Base-by-base conservation (phyloP, 2,329 filamentous ascomycete species). In the Tolypocladium paradoxum region DNA sequence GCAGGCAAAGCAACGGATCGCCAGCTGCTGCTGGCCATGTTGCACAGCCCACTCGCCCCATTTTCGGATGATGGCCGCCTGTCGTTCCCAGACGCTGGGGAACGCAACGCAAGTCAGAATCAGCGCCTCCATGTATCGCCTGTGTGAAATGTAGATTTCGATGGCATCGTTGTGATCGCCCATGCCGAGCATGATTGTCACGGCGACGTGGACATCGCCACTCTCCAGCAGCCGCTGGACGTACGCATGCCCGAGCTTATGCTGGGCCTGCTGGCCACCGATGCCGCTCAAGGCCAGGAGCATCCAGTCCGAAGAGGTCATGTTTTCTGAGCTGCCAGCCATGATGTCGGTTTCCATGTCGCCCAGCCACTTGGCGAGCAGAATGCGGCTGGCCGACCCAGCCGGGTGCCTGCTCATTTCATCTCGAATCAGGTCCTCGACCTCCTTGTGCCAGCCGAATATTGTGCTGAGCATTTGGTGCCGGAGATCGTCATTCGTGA, bases 281-380 rank as follows among this genome's bases (percentile, higher is more conserved):
- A 97, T 95, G 40, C 89, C 88, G 64, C 89, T 95, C 50, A 99
- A 72, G 12, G 93, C 92, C 36, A 99, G 74, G 54, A 97, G 73
- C 90, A 99, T 96, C 93, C 93, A 99, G 69, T 97, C 93, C 0
- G 89, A 88, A 2, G 88, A 90, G 11, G 90, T 92, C 79, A 93
- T 91, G n/a, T 88, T 86, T 59, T 92, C 84, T 0, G 90, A 87
- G 45, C 83, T 88, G 2, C 88, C 83, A 12, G 84, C 79, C 80
- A 96, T 88, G 40, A 90, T 79, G 62, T 96, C 90, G 0, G 85
- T 79, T 55, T 90, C 84, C 37, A 89, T 82, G 56, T 96, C 88
- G 16, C 91, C 90, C 0, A 99, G 79, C 93, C 93, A 99, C 68
- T 95, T 95, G 1, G 89, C 80, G 5, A 99, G 78, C 38, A 97